Conservation (phyloP, 345 rosid species). For the Melaleuca quinquenervia region DNA sequence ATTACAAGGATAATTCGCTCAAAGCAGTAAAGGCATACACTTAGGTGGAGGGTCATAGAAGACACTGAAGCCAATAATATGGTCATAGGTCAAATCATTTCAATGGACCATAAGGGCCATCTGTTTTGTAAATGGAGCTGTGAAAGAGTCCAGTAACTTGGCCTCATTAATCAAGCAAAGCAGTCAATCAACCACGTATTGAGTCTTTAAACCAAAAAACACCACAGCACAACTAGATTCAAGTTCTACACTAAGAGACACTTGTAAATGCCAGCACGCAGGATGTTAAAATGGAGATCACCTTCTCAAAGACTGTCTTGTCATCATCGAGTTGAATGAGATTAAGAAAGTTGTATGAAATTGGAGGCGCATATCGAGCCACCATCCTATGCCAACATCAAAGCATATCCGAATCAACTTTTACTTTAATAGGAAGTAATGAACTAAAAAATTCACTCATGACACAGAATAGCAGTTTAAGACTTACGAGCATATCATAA, state of each 20-base stretch:
- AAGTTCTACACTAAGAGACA: background rate
- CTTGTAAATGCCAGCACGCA: background rate
- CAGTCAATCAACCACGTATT: background rate
- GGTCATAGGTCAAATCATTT: background rate
- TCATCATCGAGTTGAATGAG: conserved; percentile 63
- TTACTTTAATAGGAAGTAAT: background rate
- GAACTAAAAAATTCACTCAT: background rate
- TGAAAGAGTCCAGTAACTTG: background rate
- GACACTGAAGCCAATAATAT: background rate
- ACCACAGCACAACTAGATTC: background rate
- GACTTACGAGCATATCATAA: conserved; percentile 99
- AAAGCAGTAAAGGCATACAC: background rate
- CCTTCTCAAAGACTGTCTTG: conserved; percentile 85
- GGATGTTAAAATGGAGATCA: conserved; percentile 9
- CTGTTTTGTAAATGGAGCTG: background rate
- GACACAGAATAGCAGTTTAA: background rate
- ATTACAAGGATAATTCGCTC: background rate
- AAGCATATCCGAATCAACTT: background rate
- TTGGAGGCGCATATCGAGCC: conserved; percentile 97
- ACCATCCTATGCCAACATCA: conserved; percentile 55
- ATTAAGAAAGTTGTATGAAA: conserved; percentile 94
- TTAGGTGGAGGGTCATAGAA: background rate
- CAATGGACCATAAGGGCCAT: background rate
- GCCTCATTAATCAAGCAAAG: background rate
- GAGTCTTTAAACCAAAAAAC: background rate